Conservation (phyloP, 1,139 yeast species). For the Yamadazyma triangularis region DNA sequence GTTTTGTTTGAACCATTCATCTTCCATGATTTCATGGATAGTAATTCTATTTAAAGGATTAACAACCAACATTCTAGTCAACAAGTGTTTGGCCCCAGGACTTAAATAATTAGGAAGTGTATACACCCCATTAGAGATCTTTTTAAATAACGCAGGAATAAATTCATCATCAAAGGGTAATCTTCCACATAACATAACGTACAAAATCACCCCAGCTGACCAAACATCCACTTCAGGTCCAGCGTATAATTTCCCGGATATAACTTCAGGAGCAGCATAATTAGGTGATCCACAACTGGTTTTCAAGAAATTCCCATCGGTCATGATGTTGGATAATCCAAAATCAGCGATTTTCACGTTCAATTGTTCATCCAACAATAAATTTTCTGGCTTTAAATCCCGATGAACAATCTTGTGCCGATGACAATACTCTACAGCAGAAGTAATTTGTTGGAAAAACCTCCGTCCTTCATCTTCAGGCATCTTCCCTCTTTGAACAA, state of each 20-base stretch:
- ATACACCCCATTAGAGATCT: conserved; percentile 92
- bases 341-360: conserved; percentile 97
- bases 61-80: conserved; percentile 92
- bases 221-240: conserved; percentile 99
- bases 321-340: conserved; percentile 94
- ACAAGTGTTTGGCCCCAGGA: conserved; percentile 79
- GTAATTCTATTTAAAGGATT: conserved; percentile 95
- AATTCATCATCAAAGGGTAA: conserved; percentile 97
- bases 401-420: conserved; percentile 96
- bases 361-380: conserved; percentile 82
- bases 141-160: conserved; percentile 92
- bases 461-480: conserved; percentile 91
- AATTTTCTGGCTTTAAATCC: conserved; percentile 92
- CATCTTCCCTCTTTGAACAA: conserved; percentile 94
- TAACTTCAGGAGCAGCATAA: conserved; percentile 98
- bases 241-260: conserved; percentile 92
- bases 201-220: conserved; percentile 95
- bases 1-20: conserved; percentile 88
- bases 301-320: conserved; percentile 93
- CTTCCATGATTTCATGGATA: conserved; percentile 90
- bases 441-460: conserved; percentile 94
- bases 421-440: conserved; percentile 98
- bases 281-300: conserved; percentile 97
- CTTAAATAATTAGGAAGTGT: conserved; percentile 87
- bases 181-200: conserved; percentile 96